phyloP scores from a whole-genome alignment of 106 monocot genomes.

The Xerophyta viscosa region DNA sequence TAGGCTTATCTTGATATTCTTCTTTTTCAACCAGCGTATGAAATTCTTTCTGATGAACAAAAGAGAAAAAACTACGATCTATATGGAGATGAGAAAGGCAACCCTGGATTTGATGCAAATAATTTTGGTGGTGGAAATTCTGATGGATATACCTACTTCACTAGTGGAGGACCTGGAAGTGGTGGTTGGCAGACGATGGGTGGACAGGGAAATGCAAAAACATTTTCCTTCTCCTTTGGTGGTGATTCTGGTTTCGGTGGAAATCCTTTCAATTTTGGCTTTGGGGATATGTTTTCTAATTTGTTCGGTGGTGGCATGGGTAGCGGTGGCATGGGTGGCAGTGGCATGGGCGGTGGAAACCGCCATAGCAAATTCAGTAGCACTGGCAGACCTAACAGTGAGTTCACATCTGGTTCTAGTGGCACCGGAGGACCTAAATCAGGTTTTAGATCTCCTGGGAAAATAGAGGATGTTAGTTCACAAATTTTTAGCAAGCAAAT shows the following conservation, averaged over 20 bases:
- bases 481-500: conserved; percentile 57
- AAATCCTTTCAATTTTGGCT: conserved; percentile 54
- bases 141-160: conserved; percentile 63
- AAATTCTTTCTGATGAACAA: conserved; percentile 91
- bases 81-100: conserved; percentile 77
- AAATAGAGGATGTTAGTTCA: conserved; percentile 29
- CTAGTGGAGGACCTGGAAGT: conserved; percentile 36
- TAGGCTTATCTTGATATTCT: neutral
- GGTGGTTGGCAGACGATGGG: conserved; percentile 61
- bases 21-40: conserved; percentile 57
- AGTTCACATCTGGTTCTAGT: conserved; percentile 4
- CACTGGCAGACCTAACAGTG: conserved; percentile 25
- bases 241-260: conserved; percentile 27
- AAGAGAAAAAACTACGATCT: conserved; percentile 96
- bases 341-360: conserved; percentile 24
- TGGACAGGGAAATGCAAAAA: conserved; percentile 43
- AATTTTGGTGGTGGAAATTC: conserved; percentile 61
- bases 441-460: conserved; percentile 14
- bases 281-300: conserved; percentile 72
- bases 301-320: no score
- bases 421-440: conserved; percentile 1
- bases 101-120: conserved; percentile 36
- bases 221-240: conserved; percentile 87
- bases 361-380: conserved; percentile 29
- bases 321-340: no score